Conservation (phyloP, 805 yeast species). For the Tetrapisispora fleetii region DNA sequence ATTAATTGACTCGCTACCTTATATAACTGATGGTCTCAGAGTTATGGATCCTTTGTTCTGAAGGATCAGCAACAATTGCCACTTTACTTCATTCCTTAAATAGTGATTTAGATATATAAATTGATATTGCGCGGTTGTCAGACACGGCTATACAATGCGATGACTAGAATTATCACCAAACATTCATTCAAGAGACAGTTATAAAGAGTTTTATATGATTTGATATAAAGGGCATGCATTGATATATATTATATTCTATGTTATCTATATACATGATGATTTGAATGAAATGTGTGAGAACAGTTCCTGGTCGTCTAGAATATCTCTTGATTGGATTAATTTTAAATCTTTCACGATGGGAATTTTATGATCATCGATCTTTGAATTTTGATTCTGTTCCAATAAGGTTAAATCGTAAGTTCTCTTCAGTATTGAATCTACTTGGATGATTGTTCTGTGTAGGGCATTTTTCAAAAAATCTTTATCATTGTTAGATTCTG, state of each 20-base stretch:
- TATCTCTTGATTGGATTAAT: constrained; percentile 35
- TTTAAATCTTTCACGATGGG: constrained; percentile 33
- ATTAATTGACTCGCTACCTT: too few species aligned
- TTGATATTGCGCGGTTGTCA: background rate
- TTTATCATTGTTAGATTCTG: background rate
- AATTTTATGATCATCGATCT: background rate
- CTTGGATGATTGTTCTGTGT: constrained; percentile 32
- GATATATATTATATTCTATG: background rate
- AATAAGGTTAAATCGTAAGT: constrained; percentile 25
- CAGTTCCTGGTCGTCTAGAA: constrained; percentile 10
- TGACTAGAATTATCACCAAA: background rate
- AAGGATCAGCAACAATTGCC: too few species aligned
- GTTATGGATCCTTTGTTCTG: too few species aligned
- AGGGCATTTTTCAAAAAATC: constrained; percentile 24
- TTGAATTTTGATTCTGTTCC: constrained; percentile 9
- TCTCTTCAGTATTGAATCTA: constrained; percentile 34
- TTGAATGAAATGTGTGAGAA: background rate
- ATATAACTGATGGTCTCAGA: too few species aligned
- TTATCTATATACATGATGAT: background rate
- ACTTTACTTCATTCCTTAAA: background rate
- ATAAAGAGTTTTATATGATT: too few species aligned
- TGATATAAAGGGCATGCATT: background rate
- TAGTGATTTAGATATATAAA: background rate
- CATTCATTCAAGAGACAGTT: too few species aligned
- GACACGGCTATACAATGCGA: background rate